Base-by-base conservation (phyloP, 352 stramenopile species). In the Globisporangium iwayamae region DNA sequence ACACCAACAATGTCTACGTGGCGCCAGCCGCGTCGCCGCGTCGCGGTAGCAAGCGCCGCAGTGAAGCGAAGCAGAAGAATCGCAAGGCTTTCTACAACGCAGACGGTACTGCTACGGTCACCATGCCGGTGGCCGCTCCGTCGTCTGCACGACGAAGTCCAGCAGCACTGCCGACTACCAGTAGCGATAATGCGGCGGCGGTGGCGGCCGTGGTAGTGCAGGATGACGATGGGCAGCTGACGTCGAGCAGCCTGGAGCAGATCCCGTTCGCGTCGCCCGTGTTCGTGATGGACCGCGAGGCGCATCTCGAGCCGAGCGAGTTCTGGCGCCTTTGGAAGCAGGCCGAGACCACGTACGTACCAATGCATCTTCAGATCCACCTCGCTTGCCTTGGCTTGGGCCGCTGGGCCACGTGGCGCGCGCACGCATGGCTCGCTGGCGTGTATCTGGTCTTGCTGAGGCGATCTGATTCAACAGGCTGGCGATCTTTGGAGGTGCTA, bases 261-360 rank as follows among this genome's bases (percentile, higher is more conserved):
- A 84, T 89, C 20, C 82, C 79, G 14, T 88, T 79, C 60, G 79
- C 78, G 38, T 87, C 79, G 11, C 81, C 79, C 8, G 73, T 89
- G 16, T 88, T 87, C 45, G 20, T 83, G 52, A 60, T 87, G 62
- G 69, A 87, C n/a, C 56, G 38, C 20, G 50, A 65, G 5, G 51
- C 62, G 32, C 59, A 47, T 7, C 58, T 79, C 7, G 46, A 62
- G 18, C 50, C 70, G 16, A 63, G 64, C 32, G 68, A 76, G 8
- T 81, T 78, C 53, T 81, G 67, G 70, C 70, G 50, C 51, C 65
- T 80, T 3, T 91, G 82, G 82, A 85, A 87, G 54, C 65, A 80
- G 25, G 69, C 66, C 22, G 76, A 89, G 62, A 91, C 82, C n/a
- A 87, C 78, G 80, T 91, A 75, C 56, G 78, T 67, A 48, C 16